A percentile compares a stretch with the other conserved stretches of the same genome.
These are phyloP conservation scores for Marasmius tenuissimus DNA, from an alignment of 1,284 basidiomycete species.

Conservation along the genomic window DNA sequence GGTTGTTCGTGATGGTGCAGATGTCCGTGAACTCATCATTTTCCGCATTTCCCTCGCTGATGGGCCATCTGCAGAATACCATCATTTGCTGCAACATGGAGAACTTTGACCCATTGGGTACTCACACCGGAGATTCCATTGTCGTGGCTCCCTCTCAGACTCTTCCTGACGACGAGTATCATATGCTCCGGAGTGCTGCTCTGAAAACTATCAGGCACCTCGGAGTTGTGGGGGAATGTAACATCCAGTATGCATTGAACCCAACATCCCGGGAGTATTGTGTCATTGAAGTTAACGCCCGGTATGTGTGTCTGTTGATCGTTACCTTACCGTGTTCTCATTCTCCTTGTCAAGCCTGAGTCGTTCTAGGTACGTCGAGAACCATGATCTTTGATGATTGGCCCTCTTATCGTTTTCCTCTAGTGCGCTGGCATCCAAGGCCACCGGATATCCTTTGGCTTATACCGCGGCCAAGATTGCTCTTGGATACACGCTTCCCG, in stretches of 20 bases:
- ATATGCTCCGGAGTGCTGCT: slow-evolving; percentile 97
- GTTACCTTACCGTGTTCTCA: slow-evolving; percentile 10
- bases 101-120: slow-evolving; percentile 99
- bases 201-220: slow-evolving; percentile 98
- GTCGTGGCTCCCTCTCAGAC: slow-evolving; percentile 99
- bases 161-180: slow-evolving; percentile 95
- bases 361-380: slow-evolving; percentile 50
- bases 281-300: slow-evolving; percentile 97
- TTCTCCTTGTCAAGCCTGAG: slow-evolving; percentile 38
- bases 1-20: slow-evolving; percentile 95
- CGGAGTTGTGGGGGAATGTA: slow-evolving; percentile 97
- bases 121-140: slow-evolving; percentile 99
- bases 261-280: slow-evolving; percentile 93
- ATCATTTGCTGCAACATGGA: slow-evolving; percentile 98
- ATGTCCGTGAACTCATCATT: slow-evolving; percentile 52
- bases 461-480: slow-evolving; percentile 99
- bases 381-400: background rate
- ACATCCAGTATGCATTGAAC: slow-evolving; percentile 98
- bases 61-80: slow-evolving; percentile 62
- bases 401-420: slow-evolving; percentile 12
- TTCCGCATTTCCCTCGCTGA: slow-evolving; percentile 8
- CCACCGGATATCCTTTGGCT: slow-evolving; percentile 97
- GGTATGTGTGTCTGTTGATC: slow-evolving; percentile 41
- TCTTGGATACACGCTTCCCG: slow-evolving; percentile 96
- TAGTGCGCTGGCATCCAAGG: slow-evolving; percentile 95